These are phyloP conservation scores for Cokeromyces recurvatus DNA, from an alignment of 371 early-diverging fungal genomes.

Conservation along the genomic window DNA sequence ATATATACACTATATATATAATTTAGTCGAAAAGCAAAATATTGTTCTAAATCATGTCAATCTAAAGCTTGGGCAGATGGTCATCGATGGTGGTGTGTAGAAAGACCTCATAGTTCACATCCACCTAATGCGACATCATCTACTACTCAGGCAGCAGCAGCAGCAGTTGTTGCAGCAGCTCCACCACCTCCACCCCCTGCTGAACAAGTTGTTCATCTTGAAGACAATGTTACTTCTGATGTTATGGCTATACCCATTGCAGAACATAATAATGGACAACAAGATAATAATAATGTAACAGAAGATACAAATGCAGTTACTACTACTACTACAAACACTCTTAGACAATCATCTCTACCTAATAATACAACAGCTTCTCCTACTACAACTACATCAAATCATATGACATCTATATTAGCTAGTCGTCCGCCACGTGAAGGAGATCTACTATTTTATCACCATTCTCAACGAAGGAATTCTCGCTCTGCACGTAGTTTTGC, in stretches of 20 bases:
- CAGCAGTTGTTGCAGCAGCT: conserved; percentile 25
- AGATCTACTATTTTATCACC: conserved; percentile 22
- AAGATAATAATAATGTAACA: conserved; percentile 1
- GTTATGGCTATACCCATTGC: conserved; percentile 26
- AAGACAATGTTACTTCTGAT: conserved; percentile 19
- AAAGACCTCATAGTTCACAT: conserved; percentile 41
- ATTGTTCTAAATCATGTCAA: conserved; percentile 73
- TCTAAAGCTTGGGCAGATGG: conserved; percentile 76
- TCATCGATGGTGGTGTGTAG: conserved; percentile 78
- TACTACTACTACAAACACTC: background rate
- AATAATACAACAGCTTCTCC: background rate
- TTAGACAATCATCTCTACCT: conserved; percentile 19
- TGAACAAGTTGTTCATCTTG: conserved; percentile 31
- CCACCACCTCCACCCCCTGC: conserved; percentile 26
- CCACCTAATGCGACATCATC: conserved; percentile 24
- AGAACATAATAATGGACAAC: conserved; percentile 4
- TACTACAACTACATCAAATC: conserved; percentile 6
- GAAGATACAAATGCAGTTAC: conserved; percentile 1
- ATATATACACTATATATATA: too few relatives aligned
- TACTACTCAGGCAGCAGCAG: conserved; percentile 30
- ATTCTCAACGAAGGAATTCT: conserved; percentile 19
- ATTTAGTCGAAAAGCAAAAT: conserved; percentile 66
- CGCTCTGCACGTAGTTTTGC: conserved; percentile 20
- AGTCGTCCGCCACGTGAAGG: conserved; percentile 12
- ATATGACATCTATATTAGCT: background rate